These are phyloP conservation scores for Cordyceps cicadae DNA, from an alignment of 2,329 filamentous ascomycete species.

Conservation along the genomic window DNA sequence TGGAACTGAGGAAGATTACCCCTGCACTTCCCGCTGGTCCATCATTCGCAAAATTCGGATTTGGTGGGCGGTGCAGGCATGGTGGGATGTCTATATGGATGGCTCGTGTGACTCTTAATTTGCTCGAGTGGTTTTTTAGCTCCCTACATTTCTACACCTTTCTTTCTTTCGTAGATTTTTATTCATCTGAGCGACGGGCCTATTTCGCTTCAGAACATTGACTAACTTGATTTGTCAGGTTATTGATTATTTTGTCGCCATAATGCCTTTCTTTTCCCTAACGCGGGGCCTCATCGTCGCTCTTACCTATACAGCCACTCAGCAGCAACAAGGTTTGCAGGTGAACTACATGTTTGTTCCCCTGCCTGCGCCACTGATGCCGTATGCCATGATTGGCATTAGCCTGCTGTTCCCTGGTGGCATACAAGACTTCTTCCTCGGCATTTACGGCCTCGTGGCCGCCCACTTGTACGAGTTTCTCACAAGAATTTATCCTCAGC, in stretches of 20 bases:
- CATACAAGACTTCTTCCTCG: constrained; percentile 46
- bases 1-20: constrained; percentile 76
- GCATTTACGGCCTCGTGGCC: constrained; percentile 72
- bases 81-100: constrained; percentile 69
- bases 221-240: constrained; percentile 14
- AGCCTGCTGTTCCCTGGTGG: constrained; percentile 60
- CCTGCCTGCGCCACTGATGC: constrained; percentile 74
- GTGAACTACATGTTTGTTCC: constrained; percentile 74
- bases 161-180: constrained; percentile 13
- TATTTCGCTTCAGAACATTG: not conserved
- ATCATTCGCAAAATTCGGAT: constrained; percentile 62
- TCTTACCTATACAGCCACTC: constrained; percentile 73
- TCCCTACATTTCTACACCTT: constrained; percentile 46
- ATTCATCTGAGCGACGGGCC: not conserved
- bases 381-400: constrained; percentile 69
- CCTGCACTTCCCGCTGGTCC: constrained; percentile 52
- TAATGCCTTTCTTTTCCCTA: constrained; percentile 36
- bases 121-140: constrained; percentile 50
- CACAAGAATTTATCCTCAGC: constrained; percentile 77
- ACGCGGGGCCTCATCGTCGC: constrained; percentile 65
- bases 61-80: constrained; percentile 59
- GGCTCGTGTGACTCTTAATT: constrained; percentile 54
- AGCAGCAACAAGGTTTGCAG: constrained; percentile 73
- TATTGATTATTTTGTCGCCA: constrained; percentile 24
- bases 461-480: constrained; percentile 90